Evolutionary conservation across 2,329 filamentous ascomycete species (phyloP), one percentile per base, ranked within the genome.

Genomic region (Diaporthe humulicola): DNA sequence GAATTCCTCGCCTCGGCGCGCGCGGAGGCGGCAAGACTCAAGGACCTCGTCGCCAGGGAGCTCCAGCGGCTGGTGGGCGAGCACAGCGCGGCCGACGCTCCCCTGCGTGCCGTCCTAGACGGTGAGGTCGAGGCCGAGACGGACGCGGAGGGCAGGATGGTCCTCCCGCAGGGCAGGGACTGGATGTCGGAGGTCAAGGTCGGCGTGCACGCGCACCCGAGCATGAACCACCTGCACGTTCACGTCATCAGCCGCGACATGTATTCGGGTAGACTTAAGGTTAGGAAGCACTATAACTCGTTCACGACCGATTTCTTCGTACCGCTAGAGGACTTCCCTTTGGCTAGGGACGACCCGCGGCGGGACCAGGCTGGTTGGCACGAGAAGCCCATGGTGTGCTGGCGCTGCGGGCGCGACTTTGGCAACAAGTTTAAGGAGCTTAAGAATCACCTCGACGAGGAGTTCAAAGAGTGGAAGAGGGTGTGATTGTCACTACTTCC

Each of bases 151-250:
- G 82, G 4, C 85, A 91, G 30, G 75, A 73, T 89, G 78, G 80
- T 87, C 57, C 85, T 96, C 12, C 95, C 95, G 0, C 77, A 81
- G 0, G 96, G 95, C 0, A 89, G 96, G 33, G 92, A 98, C 84
- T 98, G 95, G 94, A 84, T 86, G 54, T 85, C 86, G 17, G 95
- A 97, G 36, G 88, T 98, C 66, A 89, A 90, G 67, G 89, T 92
- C 28, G 97, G 97, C 19, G 90, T 98, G 10, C 97, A 99, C 84
- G 93, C 95, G 4, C 91, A 93, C 78, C 97, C 97, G 4, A 96
- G 93, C 73, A 98, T 99, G 97, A 93, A 90, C 77, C 95, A 98
- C 82, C 82, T 98, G 72, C 97, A 99, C 84, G 88, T 98, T 5
- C 97, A 99, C 83, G 91, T 98, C 40, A 85, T 98, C 74, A 95